Percentiles rank a stretch among this genome's conserved stretches.
phyloP scores from a whole-genome alignment of 495 filamentous ascomycete species.

The Neurospora sublineolata region DNA sequence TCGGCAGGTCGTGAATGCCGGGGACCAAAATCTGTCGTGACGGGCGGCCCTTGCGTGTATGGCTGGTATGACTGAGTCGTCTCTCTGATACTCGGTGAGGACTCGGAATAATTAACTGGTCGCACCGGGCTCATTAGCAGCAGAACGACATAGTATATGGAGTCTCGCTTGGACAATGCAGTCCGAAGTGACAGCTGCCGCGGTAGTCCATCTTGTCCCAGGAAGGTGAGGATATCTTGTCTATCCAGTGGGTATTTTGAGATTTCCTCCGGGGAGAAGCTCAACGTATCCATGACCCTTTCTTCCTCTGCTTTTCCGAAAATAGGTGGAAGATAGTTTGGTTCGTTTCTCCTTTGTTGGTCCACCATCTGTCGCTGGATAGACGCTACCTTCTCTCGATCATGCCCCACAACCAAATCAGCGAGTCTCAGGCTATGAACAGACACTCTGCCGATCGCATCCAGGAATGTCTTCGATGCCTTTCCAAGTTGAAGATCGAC shows the following conservation, averaged over 20 bases:
- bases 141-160: constrained; percentile 43
- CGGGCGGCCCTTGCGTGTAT: constrained; percentile 31
- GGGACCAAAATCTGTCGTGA: constrained; percentile 31
- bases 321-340: constrained; percentile 46
- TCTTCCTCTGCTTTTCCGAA: constrained; percentile 35
- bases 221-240: constrained; percentile 39
- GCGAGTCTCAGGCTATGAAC: constrained; percentile 32
- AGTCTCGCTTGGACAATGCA: constrained; percentile 39
- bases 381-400: constrained; percentile 38
- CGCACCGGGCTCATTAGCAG: constrained; percentile 22
- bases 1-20: constrained; percentile 28
- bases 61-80: constrained; percentile 33
- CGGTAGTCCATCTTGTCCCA: constrained; percentile 33
- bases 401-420: constrained; percentile 35
- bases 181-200: constrained; percentile 32
- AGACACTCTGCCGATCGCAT: constrained; percentile 34
- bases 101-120: constrained; percentile 29
- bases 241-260: constrained; percentile 33
- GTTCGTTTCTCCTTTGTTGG: constrained; percentile 39
- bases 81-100: constrained; percentile 37
- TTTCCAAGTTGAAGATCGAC: constrained; percentile 45
- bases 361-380: constrained; percentile 36
- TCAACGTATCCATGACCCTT: constrained; percentile 35
- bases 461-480: constrained; percentile 38
- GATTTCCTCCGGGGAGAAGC: constrained; percentile 36